phyloP scores from a whole-genome alignment of 257 asterid species.

The Salvia rosmarinus region DNA sequence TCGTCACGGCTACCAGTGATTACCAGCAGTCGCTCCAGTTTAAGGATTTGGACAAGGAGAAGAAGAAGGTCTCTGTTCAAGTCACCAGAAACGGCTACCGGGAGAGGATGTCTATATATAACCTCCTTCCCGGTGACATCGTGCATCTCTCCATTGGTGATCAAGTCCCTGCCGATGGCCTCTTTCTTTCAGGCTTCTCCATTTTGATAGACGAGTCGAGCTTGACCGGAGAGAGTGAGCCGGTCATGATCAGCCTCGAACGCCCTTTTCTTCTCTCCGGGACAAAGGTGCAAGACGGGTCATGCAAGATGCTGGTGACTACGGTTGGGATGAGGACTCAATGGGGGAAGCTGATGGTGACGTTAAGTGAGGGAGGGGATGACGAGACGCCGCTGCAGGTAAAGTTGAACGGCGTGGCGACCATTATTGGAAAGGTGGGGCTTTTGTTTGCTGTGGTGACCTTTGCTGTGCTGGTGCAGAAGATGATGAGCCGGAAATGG shows the following conservation, averaged over 20 bases:
- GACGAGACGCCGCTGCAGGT: constrained; percentile 93
- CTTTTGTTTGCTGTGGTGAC: constrained; percentile 86
- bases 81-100: constrained; percentile 79
- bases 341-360: constrained; percentile 94
- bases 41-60: constrained; percentile 87
- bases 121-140: constrained; percentile 78
- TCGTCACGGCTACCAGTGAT: constrained; percentile 92
- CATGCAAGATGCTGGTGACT: constrained; percentile 90
- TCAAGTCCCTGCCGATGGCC: constrained; percentile 96
- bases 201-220: constrained; percentile 84
- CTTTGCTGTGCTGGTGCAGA: constrained; percentile 78
- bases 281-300: constrained; percentile 93
- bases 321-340: constrained; percentile 98
- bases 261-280: constrained; percentile 89
- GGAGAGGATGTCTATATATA: constrained; percentile 73
- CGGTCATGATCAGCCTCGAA: constrained; percentile 60
- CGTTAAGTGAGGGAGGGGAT: constrained; percentile 90
- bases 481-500: constrained; percentile 65
- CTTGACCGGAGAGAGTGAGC: constrained; percentile 93
- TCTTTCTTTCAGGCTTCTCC: constrained; percentile 81
- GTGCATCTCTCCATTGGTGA: constrained; percentile 91
- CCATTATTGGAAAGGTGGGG: constrained; percentile 94
- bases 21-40: constrained; percentile 88
- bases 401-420: constrained; percentile 93
- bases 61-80: constrained; percentile 80